Conservation (phyloP, 768 basidiomycete species). For the Mycena sanguinolenta region DNA sequence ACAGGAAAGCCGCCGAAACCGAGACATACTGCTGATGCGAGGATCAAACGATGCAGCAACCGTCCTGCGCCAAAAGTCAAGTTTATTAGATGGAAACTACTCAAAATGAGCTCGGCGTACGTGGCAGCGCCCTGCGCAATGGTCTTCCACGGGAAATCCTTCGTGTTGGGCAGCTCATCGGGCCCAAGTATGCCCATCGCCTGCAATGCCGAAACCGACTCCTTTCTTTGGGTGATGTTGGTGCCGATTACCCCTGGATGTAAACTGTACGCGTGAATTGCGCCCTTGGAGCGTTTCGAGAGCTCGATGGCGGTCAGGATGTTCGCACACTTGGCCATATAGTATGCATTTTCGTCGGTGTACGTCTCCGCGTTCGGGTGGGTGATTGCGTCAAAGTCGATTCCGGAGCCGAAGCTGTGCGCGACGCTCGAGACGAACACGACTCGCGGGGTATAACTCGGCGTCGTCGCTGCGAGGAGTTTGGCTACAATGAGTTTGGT, state of each 20-base stretch:
- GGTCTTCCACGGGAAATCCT: slow-evolving; percentile 1
- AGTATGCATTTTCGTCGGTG: not conserved
- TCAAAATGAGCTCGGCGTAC: not conserved
- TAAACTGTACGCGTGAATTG: too few species aligned
- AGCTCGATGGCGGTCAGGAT: not conserved
- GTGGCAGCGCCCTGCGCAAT: slow-evolving; percentile 8
- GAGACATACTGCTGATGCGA: not conserved
- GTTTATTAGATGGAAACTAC: not conserved
- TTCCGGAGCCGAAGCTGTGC: not conserved
- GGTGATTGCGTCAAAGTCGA: too few species aligned
- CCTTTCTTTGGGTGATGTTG: slow-evolving; percentile 3
- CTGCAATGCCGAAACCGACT: not conserved
- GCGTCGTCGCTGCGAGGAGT: not conserved
- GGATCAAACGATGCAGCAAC: not conserved
- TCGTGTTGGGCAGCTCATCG: not conserved
- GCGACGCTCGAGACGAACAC: not conserved
- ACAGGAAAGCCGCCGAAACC: not conserved
- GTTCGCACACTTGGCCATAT: not conserved
- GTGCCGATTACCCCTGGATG: not conserved
- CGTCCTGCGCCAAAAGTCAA: not conserved
- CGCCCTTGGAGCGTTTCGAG: not conserved
- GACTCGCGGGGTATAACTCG: not conserved
- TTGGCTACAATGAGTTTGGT: too few species aligned
- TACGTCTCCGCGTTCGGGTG: not conserved
- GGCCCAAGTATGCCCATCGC: not conserved